These are phyloP conservation scores for Coriolopsis trogii DNA, from an alignment of 1,284 basidiomycete genomes.

Conservation along the genomic window DNA sequence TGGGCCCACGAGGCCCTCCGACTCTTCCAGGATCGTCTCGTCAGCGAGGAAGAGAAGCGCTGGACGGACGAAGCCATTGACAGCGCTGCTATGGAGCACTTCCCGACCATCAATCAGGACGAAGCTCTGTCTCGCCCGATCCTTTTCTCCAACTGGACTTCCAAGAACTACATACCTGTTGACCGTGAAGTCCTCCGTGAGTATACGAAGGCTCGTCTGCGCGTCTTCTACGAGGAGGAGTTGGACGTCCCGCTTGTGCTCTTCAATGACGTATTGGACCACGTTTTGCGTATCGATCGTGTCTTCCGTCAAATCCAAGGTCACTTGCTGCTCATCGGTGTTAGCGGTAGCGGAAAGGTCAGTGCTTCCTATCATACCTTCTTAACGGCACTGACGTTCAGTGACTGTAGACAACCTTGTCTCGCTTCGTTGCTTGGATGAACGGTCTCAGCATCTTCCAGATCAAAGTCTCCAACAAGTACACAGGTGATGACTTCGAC, in stretches of 20 bases:
- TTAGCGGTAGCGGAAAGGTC: constrained; percentile 97
- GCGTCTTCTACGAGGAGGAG: constrained; percentile 97
- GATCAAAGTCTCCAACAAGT: constrained; percentile 98
- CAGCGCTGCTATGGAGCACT: constrained; percentile 81
- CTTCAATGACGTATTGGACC: constrained; percentile 98
- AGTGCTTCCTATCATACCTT: constrained; percentile 23
- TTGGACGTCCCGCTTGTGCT: constrained; percentile 97
- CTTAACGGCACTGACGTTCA: background rate
- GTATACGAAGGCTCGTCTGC: constrained; percentile 94
- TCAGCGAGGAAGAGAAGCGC: constrained; percentile 85
- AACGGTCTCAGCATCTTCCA: constrained; percentile 98
- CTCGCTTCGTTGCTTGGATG: constrained; percentile 99
- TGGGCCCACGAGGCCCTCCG: constrained; percentile 99
- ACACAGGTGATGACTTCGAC: constrained; percentile 98
- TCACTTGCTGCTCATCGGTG: constrained; percentile 94
- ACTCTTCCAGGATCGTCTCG: constrained; percentile 97
- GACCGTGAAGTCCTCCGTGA: constrained; percentile 92
- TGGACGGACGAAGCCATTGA: constrained; percentile 98
- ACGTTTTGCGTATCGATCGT: constrained; percentile 96
- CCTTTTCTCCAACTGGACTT: constrained; percentile 99
- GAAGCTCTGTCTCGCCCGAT: constrained; percentile 90
- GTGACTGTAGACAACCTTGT: constrained; percentile 82
- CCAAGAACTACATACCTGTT: constrained; percentile 95
- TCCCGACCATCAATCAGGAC: constrained; percentile 88
- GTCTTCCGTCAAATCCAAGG: constrained; percentile 99